Conservation (phyloP, 2,329 filamentous ascomycete genomes). For the Cylindrodendrum hubeiense region DNA sequence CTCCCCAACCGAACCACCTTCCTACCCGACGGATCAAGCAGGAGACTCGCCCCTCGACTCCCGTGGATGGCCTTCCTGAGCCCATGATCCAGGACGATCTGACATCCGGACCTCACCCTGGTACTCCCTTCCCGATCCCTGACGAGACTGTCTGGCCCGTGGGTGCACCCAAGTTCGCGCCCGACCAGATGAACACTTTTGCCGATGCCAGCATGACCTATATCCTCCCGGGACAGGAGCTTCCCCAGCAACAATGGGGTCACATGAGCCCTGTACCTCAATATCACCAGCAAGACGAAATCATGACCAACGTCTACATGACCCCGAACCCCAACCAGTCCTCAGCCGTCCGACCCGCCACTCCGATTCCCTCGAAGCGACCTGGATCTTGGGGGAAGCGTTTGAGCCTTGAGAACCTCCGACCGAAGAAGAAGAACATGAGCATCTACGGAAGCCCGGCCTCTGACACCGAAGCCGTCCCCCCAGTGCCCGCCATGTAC, state of each 20-base stretch:
- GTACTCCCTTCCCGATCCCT: conserved; percentile 56
- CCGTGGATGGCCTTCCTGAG: conserved; percentile 45
- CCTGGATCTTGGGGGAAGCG: conserved; percentile 55
- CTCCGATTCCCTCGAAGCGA: conserved; percentile 54
- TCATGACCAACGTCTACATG: conserved; percentile 45
- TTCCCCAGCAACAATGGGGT: conserved; percentile 42
- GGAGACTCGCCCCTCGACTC: conserved; percentile 51
- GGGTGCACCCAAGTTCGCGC: conserved; percentile 55
- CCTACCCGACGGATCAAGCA: conserved; percentile 52
- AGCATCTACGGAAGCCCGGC: conserved; percentile 47
- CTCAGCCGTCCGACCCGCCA: conserved; percentile 50
- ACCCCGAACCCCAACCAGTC: conserved; percentile 36
- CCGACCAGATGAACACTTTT: conserved; percentile 52
- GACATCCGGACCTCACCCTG: conserved; percentile 53
- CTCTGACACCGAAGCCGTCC: conserved; percentile 43
- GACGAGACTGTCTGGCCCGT: conserved; percentile 53
- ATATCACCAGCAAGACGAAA: conserved; percentile 45
- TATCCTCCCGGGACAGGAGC: conserved; percentile 47
- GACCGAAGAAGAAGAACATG: conserved; percentile 52
- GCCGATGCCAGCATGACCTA: conserved; percentile 46
- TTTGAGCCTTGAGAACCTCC: conserved; percentile 53
- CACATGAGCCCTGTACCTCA: conserved; percentile 45
- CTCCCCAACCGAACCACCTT: conserved; percentile 45
- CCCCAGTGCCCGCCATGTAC: conserved; percentile 46
- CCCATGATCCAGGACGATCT: conserved; percentile 51